These are phyloP conservation scores for Lepidium aucheri DNA, from an alignment of 345 rosid genomes.

Conservation along the genomic window DNA sequence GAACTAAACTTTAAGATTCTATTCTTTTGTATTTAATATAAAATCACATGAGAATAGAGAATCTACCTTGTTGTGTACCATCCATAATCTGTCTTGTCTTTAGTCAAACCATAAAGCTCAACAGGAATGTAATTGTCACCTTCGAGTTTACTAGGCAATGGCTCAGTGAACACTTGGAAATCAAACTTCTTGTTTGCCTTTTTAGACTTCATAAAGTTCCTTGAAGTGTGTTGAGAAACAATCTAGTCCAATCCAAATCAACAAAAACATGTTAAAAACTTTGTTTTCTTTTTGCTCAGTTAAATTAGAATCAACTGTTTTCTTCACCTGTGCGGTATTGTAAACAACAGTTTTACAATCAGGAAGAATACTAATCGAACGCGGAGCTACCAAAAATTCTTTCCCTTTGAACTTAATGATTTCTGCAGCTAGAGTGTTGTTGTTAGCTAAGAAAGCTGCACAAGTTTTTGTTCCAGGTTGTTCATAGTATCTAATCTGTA, in stretches of 20 bases:
- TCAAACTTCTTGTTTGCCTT: slow-evolving; percentile 43
- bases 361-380: slow-evolving; percentile 72
- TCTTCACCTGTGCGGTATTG: slow-evolving; percentile 34
- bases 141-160: slow-evolving; percentile 30
- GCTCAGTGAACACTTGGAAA: slow-evolving; percentile 51
- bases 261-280: neutral
- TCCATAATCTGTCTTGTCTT: slow-evolving; percentile 67
- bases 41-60: neutral
- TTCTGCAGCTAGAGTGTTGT: slow-evolving; percentile 28
- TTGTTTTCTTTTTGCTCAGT: neutral
- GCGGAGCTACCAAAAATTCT: slow-evolving; percentile 41
- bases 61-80: slow-evolving; percentile 69
- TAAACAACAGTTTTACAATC: slow-evolving; percentile 72
- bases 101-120: slow-evolving; percentile 58
- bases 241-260: slow-evolving; percentile 35
- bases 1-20: neutral
- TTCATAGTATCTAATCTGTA: slow-evolving; percentile 48
- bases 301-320: neutral
- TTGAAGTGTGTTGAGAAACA: slow-evolving; percentile 62
- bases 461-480: slow-evolving; percentile 41
- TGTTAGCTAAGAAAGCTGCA: slow-evolving; percentile 78
- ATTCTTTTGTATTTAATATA: neutral
- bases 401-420: slow-evolving; percentile 44
- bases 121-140: slow-evolving; percentile 21
- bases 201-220: slow-evolving; percentile 43